Percentiles rank a stretch among this genome's conserved stretches.
These are phyloP conservation scores for Jatropha podagrica DNA, from an alignment of 441 rosid genomes.

Conservation along the genomic window DNA sequence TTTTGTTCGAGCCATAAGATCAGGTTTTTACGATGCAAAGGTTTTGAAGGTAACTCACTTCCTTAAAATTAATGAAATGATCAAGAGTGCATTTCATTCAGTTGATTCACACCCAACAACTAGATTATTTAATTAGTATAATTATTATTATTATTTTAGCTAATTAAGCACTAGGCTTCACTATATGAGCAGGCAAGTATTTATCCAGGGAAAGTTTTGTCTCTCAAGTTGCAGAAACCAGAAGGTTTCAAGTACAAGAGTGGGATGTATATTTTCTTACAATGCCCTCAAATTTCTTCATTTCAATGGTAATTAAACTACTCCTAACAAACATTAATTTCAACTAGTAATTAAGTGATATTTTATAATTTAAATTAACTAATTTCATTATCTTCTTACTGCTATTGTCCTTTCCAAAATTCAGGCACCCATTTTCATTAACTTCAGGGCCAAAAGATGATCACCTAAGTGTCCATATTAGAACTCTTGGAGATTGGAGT, in stretches of 20 bases:
- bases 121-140: no score
- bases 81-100: no score
- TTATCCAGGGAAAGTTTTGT: conserved; percentile 47
- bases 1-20: conserved; percentile 38
- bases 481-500: conserved; percentile 61
- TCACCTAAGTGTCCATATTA: conserved; percentile 46
- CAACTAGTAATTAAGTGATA: neutral
- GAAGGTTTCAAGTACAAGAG: conserved; percentile 46
- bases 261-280: conserved; percentile 50
- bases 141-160: neutral
- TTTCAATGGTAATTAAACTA: conserved; percentile 45
- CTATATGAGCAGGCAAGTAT: conserved; percentile 35
- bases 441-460: conserved; percentile 51
- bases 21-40: conserved; percentile 32
- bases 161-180: neutral
- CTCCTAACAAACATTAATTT: neutral
- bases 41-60: conserved; percentile 33
- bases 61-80: neutral
- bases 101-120: no score
- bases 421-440: conserved; percentile 69
- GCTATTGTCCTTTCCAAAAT: neutral
- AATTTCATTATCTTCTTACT: no score
- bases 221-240: conserved; percentile 42
- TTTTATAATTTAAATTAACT: no score
- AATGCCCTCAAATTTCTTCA: conserved; percentile 53